Base-by-base conservation (phyloP, 1,284 basidiomycete genomes). In the Rhodotorula sp. region DNA sequence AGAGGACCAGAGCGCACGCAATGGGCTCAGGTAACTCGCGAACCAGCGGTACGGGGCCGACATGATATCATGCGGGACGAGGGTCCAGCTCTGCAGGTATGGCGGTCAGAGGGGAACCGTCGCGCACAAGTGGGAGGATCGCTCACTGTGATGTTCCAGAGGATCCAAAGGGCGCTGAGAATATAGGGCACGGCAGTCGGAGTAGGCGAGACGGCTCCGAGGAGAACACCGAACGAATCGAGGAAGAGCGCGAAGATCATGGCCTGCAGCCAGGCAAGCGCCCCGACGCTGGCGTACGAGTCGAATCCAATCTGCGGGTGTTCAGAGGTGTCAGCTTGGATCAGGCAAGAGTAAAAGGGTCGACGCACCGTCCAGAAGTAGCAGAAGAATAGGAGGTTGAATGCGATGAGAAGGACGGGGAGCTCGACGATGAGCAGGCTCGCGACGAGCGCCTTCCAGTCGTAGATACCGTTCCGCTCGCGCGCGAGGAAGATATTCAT, bases 391-490 rank as follows among this genome's bases (percentile, higher is more conserved):
- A 61, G n/a, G 29, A 76, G 51, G 12, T 41, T 51, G 51, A 56
- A 73, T 1, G 50, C 62, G 64, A 69, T 29, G 29, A 76, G 15
- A 5, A 64, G 25, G 39, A 71, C 48, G 4, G 74, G 74, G 2
- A 69, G 13, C 46, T 70, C 74, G 32, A 58, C 55, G 37, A 71
- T 25, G 51, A 73, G 25, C 8, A 76, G 64, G 3, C 66, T 27
- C 21, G 74, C 66, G 51, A 71, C 55, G 34, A 76, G 69, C 8
- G 71, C 58, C 29, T 25, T 27, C 74, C 74, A 76, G 27, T 13
- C 19, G 54, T 76, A 76, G 44, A 76, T 73, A 2, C 74, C 74
- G 57, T 60, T 67, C 21, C 72, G 65, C 59, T 76, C 74, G 44
- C 74, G 61, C 10, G 66, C 61, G 59, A 60, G 34, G 48, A 59